Percentiles rank a stretch among this genome's conserved stretches.
phyloP scores from a whole-genome alignment of 2,329 filamentous ascomycete genomes.

The Blumeria hordei region DNA sequence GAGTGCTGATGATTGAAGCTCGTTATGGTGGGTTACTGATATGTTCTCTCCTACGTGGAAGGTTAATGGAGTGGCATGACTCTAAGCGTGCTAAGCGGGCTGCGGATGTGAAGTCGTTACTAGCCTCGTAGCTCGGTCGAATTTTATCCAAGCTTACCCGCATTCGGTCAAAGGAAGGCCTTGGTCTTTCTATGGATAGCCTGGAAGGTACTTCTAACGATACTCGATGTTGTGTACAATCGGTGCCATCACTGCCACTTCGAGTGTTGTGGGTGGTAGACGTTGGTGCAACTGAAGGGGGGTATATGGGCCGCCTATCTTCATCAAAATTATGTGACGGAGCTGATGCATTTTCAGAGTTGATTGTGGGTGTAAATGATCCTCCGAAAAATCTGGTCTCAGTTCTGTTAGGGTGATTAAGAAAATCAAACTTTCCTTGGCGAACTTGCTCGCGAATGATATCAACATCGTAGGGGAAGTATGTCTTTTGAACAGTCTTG shows the following conservation, averaged over 20 bases:
- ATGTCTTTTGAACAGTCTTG: slow-evolving; percentile 83
- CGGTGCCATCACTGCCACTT: slow-evolving; percentile 81
- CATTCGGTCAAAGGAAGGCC: slow-evolving; percentile 74
- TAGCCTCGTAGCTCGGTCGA: slow-evolving; percentile 40
- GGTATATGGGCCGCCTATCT: slow-evolving; percentile 79
- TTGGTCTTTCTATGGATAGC: slow-evolving; percentile 29
- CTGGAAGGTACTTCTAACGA: slow-evolving; percentile 12
- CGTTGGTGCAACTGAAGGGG: slow-evolving; percentile 62
- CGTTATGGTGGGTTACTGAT: slow-evolving; percentile 6
- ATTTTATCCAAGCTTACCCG: slow-evolving; percentile 10
- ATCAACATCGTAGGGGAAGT: slow-evolving; percentile 78
- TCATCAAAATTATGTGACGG: slow-evolving; percentile 50
- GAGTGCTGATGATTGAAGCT: no score
- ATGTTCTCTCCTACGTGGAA: slow-evolving; percentile 8
- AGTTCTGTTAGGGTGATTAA: slow-evolving; percentile 18
- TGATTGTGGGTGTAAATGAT: slow-evolving; percentile 23
- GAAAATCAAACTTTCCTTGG: slow-evolving; percentile 57
- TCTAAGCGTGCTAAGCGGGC: slow-evolving; percentile 68
- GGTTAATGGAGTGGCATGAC: slow-evolving; percentile 27
- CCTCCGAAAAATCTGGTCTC: slow-evolving; percentile 19
- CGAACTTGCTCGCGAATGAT: slow-evolving; percentile 84
- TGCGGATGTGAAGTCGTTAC: slow-evolving; percentile 76
- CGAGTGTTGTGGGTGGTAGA: slow-evolving; percentile 52
- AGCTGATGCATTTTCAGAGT: slow-evolving; percentile 32
- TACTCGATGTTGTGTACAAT: slow-evolving; percentile 39